Percentiles rank a stretch among this genome's conserved stretches.
Conservation (phyloP, 495 filamentous ascomycete species). For the Cladorrhinum samala region DNA sequence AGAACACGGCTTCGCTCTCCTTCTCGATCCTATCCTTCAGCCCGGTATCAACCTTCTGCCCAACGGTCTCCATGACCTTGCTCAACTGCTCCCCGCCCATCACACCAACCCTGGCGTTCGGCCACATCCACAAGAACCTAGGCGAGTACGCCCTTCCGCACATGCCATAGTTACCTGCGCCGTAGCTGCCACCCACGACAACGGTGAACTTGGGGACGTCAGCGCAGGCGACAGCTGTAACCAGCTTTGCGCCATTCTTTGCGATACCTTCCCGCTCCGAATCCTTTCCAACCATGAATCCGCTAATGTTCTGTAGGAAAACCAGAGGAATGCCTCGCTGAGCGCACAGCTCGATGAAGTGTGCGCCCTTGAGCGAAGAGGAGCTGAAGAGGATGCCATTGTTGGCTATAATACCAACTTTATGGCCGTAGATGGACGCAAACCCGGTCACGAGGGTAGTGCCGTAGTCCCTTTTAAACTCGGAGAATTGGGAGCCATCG, state of each 20-base stretch:
- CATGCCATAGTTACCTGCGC: conserved; percentile 63
- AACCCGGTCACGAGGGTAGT: conserved; percentile 90
- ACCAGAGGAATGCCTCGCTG: conserved; percentile 84
- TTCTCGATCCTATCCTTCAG: conserved; percentile 79
- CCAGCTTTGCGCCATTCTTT: conserved; percentile 95
- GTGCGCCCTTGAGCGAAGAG: conserved; percentile 85
- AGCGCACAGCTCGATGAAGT: conserved; percentile 96
- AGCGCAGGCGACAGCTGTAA: conserved; percentile 91
- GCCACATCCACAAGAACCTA: conserved; percentile 94
- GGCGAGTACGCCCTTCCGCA: conserved; percentile 92
- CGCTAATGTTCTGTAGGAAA: conserved; percentile 94
- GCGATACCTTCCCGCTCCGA: conserved; percentile 94
- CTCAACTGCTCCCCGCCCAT: conserved; percentile 95
- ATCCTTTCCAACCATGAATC: conserved; percentile 95
- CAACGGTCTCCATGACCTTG: conserved; percentile 91
- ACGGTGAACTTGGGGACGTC: conserved; percentile 97
- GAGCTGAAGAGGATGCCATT: conserved; percentile 96
- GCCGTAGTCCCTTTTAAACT: conserved; percentile 94
- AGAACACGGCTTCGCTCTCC: conserved; percentile 85
- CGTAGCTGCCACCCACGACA: conserved; percentile 87
- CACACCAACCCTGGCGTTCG: conserved; percentile 87
- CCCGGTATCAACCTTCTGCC: conserved; percentile 72
- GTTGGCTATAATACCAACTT: conserved; percentile 91
- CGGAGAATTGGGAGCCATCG: conserved; percentile 81
- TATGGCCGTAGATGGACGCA: conserved; percentile 81